Base-by-base conservation (phyloP, 257 asterid genomes). In the Gardenia jasminoides region DNA sequence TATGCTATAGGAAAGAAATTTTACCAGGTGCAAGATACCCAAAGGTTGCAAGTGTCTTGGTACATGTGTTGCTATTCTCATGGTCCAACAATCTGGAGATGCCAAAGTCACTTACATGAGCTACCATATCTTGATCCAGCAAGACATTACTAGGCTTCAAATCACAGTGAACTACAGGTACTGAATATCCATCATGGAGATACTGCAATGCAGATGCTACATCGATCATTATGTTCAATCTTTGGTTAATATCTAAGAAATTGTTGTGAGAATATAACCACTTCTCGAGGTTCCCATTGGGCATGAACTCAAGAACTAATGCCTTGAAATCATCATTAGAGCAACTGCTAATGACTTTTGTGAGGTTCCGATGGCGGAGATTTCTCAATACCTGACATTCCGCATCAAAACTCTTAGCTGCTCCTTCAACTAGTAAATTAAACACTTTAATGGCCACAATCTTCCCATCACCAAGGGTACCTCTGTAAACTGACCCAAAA, bases 361-460 rank as follows among this genome's bases (percentile, higher is more conserved):
- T 59, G 0, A 24, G 66, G 3, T 58, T 59, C 10, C 15, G 66
- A 59, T 59, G 31, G 28, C 66, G 3, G 3, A 59, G 66, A 8
- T 59, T 59, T 3, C 31, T 11, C 30, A 24, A 59, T 24, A 59
- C 66, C n/a, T 59, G 31, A 59, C 31, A 24, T 59, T 59, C 66
- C 8, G 3, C 31, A 59, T 59, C 15, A 1, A 59, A 59, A 24
- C 66, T 59, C 11, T 59, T 59, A 30, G 10, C 24, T 24, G 66
- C 31, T 24, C 13, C 30, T 59, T 24, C 13, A 8, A 24, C 5
- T 24, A 7, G 15, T 36, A 33, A 67, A 78, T 70, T 70, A 61
- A 78, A 70, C 47, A 70, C 77, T 66, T 78, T 78, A 22, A 65
- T 39, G 11, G 77, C 81, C 77, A 78, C 66, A 56, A 56, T 48